These are phyloP conservation scores for Ustilago loliicola DNA, from an alignment of 1,284 basidiomycete genomes.

Conservation along the genomic window DNA sequence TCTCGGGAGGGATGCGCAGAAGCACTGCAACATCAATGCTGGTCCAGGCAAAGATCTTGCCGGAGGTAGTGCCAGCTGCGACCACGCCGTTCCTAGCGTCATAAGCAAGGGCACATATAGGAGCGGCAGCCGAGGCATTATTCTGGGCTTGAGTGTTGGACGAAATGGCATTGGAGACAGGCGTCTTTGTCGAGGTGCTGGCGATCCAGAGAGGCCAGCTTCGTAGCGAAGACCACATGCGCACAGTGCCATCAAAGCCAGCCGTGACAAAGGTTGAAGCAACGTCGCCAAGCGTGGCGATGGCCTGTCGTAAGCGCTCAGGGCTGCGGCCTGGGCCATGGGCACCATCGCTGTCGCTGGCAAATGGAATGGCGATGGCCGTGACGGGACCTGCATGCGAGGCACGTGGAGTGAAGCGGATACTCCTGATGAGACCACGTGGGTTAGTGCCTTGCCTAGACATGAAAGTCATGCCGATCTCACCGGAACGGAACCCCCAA, in stretches of 20 bases:
- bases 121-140: constrained; percentile 25
- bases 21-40: constrained; percentile 52
- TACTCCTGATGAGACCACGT: constrained; percentile 56
- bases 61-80: constrained; percentile 56
- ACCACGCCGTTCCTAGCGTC: constrained; percentile 58
- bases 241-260: constrained; percentile 64
- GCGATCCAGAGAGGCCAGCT: constrained; percentile 60
- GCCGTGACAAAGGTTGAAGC: constrained; percentile 63
- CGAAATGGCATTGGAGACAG: constrained; percentile 24
- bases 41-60: constrained; percentile 63
- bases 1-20: constrained; percentile 43
- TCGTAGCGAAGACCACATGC: constrained; percentile 60
- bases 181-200: constrained; percentile 26
- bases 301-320: constrained; percentile 58
- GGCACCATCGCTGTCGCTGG: constrained; percentile 56
- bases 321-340: constrained; percentile 61
- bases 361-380: constrained; percentile 58
- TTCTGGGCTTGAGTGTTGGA: constrained; percentile 22
- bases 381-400: constrained; percentile 57
- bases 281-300: constrained; percentile 58
- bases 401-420: constrained; percentile 51
- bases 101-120: constrained; percentile 59
- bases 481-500: constrained; percentile 83
- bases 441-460: constrained; percentile 64
- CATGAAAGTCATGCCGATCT: constrained; percentile 76